Conservation (phyloP, 116 monocot species). For the Phalaenopsis hybrid region DNA sequence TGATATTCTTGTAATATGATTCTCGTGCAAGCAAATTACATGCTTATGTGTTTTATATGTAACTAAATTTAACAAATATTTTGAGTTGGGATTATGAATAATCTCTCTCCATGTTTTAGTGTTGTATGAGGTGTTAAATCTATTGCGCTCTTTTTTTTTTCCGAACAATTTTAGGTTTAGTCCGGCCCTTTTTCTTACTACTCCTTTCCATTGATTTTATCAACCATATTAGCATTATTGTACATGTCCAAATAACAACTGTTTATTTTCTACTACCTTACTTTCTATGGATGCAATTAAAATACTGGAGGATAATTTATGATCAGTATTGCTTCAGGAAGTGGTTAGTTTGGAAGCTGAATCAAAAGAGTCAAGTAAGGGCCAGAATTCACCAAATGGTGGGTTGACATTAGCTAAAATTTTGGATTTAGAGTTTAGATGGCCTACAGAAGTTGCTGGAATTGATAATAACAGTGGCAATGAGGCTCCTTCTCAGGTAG, state of each 20-base stretch:
- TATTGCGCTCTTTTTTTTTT: neutral
- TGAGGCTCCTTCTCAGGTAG: conserved; percentile 11
- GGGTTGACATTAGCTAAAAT: conserved; percentile 52
- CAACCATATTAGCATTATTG: neutral
- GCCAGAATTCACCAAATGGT: conserved; percentile 21
- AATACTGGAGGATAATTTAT: conserved; percentile 6
- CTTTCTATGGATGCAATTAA: neutral
- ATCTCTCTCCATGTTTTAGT: neutral
- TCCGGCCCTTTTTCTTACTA: neutral
- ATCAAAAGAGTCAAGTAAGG: conserved; percentile 37
- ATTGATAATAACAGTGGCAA: conserved; percentile 14
- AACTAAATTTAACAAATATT: neutral
- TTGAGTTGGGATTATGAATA: neutral
- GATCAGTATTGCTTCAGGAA: conserved; percentile 43
- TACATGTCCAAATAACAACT: neutral
- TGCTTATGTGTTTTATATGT: neutral
- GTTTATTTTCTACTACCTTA: neutral
- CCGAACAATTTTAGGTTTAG: neutral
- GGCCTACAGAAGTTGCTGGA: conserved; percentile 28
- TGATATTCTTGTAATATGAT: neutral
- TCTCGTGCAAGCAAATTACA: neutral
- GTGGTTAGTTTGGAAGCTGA: conserved; percentile 35
- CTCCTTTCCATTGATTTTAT: neutral
- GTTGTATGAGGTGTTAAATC: neutral
- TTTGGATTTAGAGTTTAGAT: conserved; percentile 53